A percentile compares a stretch with the other conserved stretches of the same genome.
phyloP scores from a whole-genome alignment of 805 yeast species.

The Kuraishia molischiana region DNA sequence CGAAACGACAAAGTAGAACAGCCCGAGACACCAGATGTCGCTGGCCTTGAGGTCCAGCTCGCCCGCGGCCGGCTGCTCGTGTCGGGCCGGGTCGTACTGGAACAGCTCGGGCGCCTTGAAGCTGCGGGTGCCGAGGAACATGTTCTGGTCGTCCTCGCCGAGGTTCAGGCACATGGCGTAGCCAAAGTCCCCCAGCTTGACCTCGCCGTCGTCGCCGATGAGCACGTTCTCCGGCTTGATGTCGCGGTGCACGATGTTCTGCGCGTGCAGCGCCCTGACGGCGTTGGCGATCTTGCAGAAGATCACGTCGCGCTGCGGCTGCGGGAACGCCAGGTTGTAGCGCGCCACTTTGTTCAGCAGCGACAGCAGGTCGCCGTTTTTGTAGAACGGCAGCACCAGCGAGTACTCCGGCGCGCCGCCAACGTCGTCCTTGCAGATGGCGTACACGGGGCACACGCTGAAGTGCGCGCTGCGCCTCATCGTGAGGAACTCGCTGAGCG shows the following conservation, averaged over 20 bases:
- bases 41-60: constrained; percentile 21
- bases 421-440: constrained; percentile 5
- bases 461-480: constrained; percentile 8
- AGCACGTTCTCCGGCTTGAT: constrained; percentile 46
- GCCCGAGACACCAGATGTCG: constrained; percentile 46
- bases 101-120: constrained; percentile 47
- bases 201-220: constrained; percentile 31
- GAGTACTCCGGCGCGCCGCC: constrained; percentile 13
- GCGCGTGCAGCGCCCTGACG: constrained; percentile 32
- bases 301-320: constrained; percentile 30
- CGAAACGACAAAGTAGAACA: constrained; percentile 34
- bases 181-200: constrained; percentile 42
- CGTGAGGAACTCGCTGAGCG: constrained; percentile 19
- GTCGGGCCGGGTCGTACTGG: constrained; percentile 10
- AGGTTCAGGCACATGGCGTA: constrained; percentile 28
- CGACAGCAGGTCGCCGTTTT: constrained; percentile 37
- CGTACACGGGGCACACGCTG: constrained; percentile 4
- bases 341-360: constrained; percentile 23
- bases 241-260: constrained; percentile 38
- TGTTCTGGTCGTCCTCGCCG: constrained; percentile 12
- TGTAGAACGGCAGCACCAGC: constrained; percentile 30
- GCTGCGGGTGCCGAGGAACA: constrained; percentile 38
- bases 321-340: constrained; percentile 17
- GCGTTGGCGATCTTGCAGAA: constrained; percentile 45
- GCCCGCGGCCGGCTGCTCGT: constrained; percentile 5